These are phyloP conservation scores for Penicillium egyptiacum DNA, from an alignment of 495 filamentous ascomycete species.

Conservation along the genomic window DNA sequence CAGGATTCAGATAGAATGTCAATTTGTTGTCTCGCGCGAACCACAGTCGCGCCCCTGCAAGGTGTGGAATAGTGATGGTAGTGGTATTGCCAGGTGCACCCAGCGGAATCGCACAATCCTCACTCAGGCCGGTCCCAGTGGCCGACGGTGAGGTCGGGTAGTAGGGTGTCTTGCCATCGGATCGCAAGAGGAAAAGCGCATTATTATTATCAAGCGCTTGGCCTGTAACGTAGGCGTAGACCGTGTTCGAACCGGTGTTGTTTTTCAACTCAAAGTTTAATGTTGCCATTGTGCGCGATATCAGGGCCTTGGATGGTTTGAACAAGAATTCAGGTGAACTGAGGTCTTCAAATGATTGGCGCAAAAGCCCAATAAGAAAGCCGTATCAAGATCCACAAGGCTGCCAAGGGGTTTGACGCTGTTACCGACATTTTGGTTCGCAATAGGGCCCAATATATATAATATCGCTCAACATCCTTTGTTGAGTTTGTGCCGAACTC, in stretches of 20 bases:
- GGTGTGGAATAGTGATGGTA: slow-evolving; percentile 62
- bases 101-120: slow-evolving; percentile 62
- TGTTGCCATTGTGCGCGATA: slow-evolving; percentile 37
- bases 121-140: slow-evolving; percentile 44
- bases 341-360: slow-evolving; percentile 8
- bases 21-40: slow-evolving; percentile 61
- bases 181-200: slow-evolving; percentile 58
- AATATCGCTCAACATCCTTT: not conserved
- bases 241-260: slow-evolving; percentile 56
- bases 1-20: slow-evolving; percentile 68
- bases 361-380: slow-evolving; percentile 9
- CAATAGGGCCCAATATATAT: slow-evolving; percentile 14
- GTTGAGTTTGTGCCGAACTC: not conserved
- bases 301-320: not conserved
- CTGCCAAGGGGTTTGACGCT: slow-evolving; percentile 7
- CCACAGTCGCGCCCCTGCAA: slow-evolving; percentile 70
- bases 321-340: not conserved
- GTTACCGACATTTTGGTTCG: slow-evolving; percentile 1
- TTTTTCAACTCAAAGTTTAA: slow-evolving; percentile 64
- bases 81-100: slow-evolving; percentile 58
- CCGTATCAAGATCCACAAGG: slow-evolving; percentile 13
- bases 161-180: slow-evolving; percentile 58
- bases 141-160: slow-evolving; percentile 53
- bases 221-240: slow-evolving; percentile 73
- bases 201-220: slow-evolving; percentile 60